Evolutionary conservation across 2,329 filamentous ascomycete species (phyloP), one percentile per base, ranked within the genome.

Genomic region (Dothiorella sarmentorum): DNA sequence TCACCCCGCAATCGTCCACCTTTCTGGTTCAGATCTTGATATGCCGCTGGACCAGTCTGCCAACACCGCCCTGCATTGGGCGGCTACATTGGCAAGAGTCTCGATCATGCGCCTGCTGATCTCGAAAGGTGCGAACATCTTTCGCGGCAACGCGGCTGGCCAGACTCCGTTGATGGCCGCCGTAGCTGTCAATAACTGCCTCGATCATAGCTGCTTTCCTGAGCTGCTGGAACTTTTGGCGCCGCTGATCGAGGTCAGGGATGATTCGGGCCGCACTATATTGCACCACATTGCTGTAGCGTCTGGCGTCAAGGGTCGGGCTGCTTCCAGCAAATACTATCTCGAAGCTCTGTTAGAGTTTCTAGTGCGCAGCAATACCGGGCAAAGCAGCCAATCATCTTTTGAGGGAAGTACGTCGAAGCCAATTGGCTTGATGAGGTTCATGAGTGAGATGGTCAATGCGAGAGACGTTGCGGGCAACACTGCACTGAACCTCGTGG

Each of bases 391-490:
- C 26, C 70, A 72, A 43, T 58, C 68, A 11, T 65, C 64, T 15
- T 73, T 71, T 58, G 69, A 72, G 24, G 89, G 89, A 4, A 88
- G 86, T 59, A 80, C 80, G 4, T 80, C 83, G 22, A 88, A 84
- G 57, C 90, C 83, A 62, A 95, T 97, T 74, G 90, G 89, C 22
- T 82, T 99, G 56, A 92, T 90, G 27, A 86, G 91, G 35, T 99
- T 99, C 75, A 95, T 99, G 84, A 90, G 89, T 49, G 92, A 97
- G 69, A 95, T 99, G 72, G 93, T 99, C 61, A 97, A 99, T 67
- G 88, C 92, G 0, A 89, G 93, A 67, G 94, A 99, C 73, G 91
- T 92, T 67, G 89, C 89, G 31, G 94, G 94, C 0, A 96, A 99
- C 69, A 99, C 94, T 0, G 94, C 94, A 0, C 79, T 99, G 18